Evolutionary conservation across 306 rosid species (phyloP), one percentile per base, ranked within the genome.

Genomic region (Leucaena leucocephala): DNA sequence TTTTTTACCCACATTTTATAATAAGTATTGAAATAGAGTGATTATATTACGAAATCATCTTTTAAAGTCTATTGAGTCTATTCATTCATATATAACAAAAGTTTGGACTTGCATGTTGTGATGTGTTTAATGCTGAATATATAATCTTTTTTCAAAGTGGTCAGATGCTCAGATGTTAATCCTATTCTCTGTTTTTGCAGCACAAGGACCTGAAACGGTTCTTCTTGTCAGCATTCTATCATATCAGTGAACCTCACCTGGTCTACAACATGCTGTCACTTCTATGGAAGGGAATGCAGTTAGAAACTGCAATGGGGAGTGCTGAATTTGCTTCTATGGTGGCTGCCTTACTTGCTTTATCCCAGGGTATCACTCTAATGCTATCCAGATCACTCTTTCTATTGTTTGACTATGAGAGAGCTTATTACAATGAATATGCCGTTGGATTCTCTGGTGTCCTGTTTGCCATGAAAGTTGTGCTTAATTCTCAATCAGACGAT

Each of bases 371-470:
- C 10, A 91, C 97, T 6, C 83, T 95, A 71, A 21, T 84, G 77
- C 75, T 95, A 43, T 83, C 97, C 8, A 95, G 88, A 82, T 90
- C 98, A 17, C 74, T 95, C 61, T 87, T 91, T 19, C 8, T 89
- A 22, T 84, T 92, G 46, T 90, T 95, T 61, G 92, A 92, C 72
- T 89, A 88, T 10, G 84, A 88, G 38, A 81, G 39, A 68, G 45
- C 97, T 39, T 95, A 87, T 71, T 95, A 91, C 79, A 52, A 72
- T 2, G 96, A 92, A 45, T 90, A 88, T 63, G 75, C 97, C 3
- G 98, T 86, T 3, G 98, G 98, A 8, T 95, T 92, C 83, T 95
- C 98, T 34, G 98, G 98, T 8, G 95, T 95, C 21, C 88, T 95
- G 22, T 95, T 95, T 64, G 98, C 97, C 35, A 81, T 95, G 98